Percentiles rank a stretch among this genome's conserved stretches.
Conservation (phyloP, 2,329 filamentous ascomycete species). For the Dactylonectria estremocensis region DNA sequence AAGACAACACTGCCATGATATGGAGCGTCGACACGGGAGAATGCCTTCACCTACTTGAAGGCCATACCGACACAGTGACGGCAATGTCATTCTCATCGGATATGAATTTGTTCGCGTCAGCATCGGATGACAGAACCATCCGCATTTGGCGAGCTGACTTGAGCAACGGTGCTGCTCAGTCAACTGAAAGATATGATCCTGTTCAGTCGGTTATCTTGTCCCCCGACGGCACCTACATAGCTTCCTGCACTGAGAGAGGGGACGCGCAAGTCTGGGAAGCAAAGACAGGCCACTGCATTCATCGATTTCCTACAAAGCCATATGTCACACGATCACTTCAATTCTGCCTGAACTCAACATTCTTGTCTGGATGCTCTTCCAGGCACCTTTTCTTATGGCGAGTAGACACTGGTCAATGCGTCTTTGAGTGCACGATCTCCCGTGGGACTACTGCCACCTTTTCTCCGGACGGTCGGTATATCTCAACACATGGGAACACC, state of each 20-base stretch:
- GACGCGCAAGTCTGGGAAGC: background rate
- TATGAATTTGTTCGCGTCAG: conserved; percentile 1
- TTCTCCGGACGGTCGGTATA: background rate
- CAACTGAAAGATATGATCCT: background rate
- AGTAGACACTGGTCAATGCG: background rate
- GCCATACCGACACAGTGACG: background rate
- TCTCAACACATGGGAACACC: background rate
- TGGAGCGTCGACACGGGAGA: conserved; percentile 6
- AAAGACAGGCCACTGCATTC: background rate
- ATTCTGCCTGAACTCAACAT: background rate
- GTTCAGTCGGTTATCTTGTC: background rate
- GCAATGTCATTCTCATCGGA: background rate
- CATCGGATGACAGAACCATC: background rate
- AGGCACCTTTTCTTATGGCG: background rate
- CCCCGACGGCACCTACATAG: background rate
- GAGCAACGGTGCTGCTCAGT: background rate
- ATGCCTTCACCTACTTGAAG: conserved; percentile 1
- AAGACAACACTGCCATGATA: background rate
- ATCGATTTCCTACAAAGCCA: background rate
- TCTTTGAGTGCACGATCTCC: background rate
- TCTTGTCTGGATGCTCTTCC: background rate
- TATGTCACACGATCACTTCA: background rate
- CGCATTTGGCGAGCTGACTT: conserved; percentile 1
- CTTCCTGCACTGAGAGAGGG: background rate
- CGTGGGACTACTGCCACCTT: background rate